These are phyloP conservation scores for Rhexocercosporidium sp. DNA, from an alignment of 2,329 filamentous ascomycete genomes.

Conservation along the genomic window DNA sequence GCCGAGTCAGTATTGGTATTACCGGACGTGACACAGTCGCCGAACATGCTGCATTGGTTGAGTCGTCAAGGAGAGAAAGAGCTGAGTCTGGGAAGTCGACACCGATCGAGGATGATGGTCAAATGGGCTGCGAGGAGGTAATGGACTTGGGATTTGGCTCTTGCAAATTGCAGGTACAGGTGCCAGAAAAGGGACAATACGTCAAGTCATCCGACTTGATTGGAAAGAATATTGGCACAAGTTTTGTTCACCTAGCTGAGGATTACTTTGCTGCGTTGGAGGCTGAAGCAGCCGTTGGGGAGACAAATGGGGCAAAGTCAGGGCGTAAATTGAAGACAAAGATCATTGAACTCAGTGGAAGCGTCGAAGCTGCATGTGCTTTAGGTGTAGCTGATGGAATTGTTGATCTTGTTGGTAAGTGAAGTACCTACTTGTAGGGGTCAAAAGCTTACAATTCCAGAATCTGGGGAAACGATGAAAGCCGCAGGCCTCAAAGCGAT, in stretches of 20 bases:
- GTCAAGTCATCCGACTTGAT: conserved; percentile 75
- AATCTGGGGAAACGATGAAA: conserved; percentile 98
- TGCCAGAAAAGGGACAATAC: conserved; percentile 82
- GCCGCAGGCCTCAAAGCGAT: conserved; percentile 93
- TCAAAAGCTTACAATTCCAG: conserved; percentile 51
- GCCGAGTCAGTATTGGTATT: conserved; percentile 91
- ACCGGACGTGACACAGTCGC: conserved; percentile 92
- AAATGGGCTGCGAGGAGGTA: conserved; percentile 73
- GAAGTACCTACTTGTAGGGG: neutral
- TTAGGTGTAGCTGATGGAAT: conserved; percentile 96
- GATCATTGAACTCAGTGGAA: conserved; percentile 93
- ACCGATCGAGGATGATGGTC: conserved; percentile 47
- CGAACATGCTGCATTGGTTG: conserved; percentile 78
- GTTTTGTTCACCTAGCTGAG: conserved; percentile 84
- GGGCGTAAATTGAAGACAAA: conserved; percentile 75
- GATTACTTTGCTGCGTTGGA: conserved; percentile 87
- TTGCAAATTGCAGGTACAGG: conserved; percentile 97
- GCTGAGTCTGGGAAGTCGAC: conserved; percentile 53
- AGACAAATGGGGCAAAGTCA: conserved; percentile 42
- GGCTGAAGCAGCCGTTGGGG: conserved; percentile 39
- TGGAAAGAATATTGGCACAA: conserved; percentile 93
- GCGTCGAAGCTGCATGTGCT: conserved; percentile 95
- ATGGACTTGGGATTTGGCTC: conserved; percentile 89
- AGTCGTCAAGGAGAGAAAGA: conserved; percentile 53
- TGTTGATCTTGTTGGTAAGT: conserved; percentile 91